Evolutionary conservation across 2,329 filamentous ascomycete genomes (phyloP).

Genomic region (Trichoderma atrobrunneum): DNA sequence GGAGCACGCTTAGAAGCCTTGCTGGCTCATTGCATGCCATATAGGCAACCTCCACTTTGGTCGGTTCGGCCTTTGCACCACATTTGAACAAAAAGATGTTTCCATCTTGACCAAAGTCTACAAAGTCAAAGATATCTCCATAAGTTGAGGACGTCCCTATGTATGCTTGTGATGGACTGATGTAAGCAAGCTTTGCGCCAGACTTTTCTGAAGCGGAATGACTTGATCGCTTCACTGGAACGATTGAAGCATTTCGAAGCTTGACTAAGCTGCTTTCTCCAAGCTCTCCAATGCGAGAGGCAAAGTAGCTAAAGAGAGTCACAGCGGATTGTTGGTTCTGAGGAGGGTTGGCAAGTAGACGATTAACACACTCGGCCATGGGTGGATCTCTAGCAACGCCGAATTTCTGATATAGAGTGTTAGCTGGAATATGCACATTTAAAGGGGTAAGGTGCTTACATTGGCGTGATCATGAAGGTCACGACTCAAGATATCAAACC

Average conservation of each 20-base stretch:
- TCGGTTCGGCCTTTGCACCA: slow-evolving; percentile 88
- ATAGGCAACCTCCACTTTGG: slow-evolving; percentile 76
- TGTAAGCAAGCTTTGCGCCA: slow-evolving; percentile 32
- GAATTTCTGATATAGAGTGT: slow-evolving; percentile 57
- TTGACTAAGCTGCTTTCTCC: slow-evolving; percentile 57
- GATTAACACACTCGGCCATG: slow-evolving; percentile 71
- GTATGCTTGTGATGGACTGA: slow-evolving; percentile 74
- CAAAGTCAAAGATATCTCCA: slow-evolving; percentile 92
- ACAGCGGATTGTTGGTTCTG: slow-evolving; percentile 63
- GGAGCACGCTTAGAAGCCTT: slow-evolving; percentile 74
- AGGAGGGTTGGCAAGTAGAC: slow-evolving; percentile 70
- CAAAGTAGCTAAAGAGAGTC: slow-evolving; percentile 78
- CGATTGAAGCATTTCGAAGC: slow-evolving; percentile 64
- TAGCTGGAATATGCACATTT: neutral
- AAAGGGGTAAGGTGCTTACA: slow-evolving; percentile 34
- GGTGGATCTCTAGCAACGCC: slow-evolving; percentile 81
- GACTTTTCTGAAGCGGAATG: slow-evolving; percentile 41
- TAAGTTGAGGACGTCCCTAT: slow-evolving; percentile 70
- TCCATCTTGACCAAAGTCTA: slow-evolving; percentile 84
- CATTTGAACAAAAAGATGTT: slow-evolving; percentile 86
- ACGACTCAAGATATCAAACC: slow-evolving; percentile 71
- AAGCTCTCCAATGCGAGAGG: slow-evolving; percentile 72
- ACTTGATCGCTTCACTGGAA: slow-evolving; percentile 57
- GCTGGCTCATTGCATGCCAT: slow-evolving; percentile 83
- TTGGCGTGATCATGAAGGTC: slow-evolving; percentile 77